Percentiles rank a stretch among this genome's conserved stretches.
These are phyloP conservation scores for Tylopilus felleus DNA, from an alignment of 768 basidiomycete genomes.

Conservation along the genomic window DNA sequence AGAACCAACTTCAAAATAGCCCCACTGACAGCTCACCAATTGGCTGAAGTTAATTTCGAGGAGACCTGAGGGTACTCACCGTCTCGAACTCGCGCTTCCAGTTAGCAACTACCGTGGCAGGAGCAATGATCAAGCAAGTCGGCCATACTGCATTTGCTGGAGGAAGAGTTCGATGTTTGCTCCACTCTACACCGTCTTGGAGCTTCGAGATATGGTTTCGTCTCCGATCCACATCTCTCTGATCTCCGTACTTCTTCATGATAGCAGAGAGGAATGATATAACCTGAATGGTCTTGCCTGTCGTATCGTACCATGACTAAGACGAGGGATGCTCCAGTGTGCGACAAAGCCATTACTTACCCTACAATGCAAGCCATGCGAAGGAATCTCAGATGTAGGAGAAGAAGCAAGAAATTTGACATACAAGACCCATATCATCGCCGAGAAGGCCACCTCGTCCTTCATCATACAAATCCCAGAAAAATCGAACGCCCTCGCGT, in stretches of 20 bases:
- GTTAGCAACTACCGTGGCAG: constrained; percentile 77
- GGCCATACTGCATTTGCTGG: constrained; percentile 74
- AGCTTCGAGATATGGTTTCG: constrained; percentile 61
- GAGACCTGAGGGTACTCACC: constrained; percentile 37
- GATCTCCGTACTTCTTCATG: constrained; percentile 76
- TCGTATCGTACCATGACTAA: constrained; percentile 4
- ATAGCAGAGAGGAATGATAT: constrained; percentile 88
- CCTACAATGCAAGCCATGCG: constrained; percentile 14
- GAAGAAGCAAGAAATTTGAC: constrained; percentile 9
- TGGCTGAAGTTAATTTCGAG: neutral
- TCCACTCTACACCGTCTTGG: constrained; percentile 59
- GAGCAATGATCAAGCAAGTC: constrained; percentile 85
- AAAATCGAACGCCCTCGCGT: constrained; percentile 78
- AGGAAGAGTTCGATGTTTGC: constrained; percentile 49
- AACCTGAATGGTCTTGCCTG: constrained; percentile 94
- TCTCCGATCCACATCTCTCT: constrained; percentile 63
- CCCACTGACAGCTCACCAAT: constrained; percentile 59
- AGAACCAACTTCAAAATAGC: constrained; percentile 83
- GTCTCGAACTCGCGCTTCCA: constrained; percentile 89
- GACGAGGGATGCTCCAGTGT: neutral
- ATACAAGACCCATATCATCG: constrained; percentile 90
- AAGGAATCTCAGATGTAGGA: neutral
- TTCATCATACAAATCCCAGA: constrained; percentile 68
- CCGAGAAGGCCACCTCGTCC: constrained; percentile 80
- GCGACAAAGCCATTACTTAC: constrained; percentile 13